A percentile compares a stretch with the other conserved stretches of the same genome.
Evolutionary conservation across 345 rosid genomes (phyloP).

Genomic region (Lepidium didymum): DNA sequence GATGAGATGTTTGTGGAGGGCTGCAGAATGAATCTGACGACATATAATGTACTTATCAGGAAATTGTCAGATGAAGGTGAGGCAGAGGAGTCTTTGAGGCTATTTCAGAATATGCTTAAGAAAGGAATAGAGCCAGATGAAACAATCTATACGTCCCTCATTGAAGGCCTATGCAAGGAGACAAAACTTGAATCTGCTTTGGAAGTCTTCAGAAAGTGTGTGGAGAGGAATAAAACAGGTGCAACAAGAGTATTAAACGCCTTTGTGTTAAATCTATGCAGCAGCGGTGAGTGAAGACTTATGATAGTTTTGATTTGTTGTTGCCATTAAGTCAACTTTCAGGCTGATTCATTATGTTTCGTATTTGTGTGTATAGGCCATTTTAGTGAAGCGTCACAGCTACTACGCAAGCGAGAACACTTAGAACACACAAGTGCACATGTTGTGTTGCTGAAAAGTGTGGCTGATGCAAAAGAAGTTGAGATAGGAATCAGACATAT

Average conservation of each 20-base stretch:
- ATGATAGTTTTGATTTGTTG: neutral
- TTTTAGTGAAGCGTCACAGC: constrained; percentile 38
- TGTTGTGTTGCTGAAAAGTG: constrained; percentile 45
- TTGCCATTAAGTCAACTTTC: neutral
- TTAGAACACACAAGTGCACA: constrained; percentile 39
- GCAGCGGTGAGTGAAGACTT: constrained; percentile 35
- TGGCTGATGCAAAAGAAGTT: constrained; percentile 52
- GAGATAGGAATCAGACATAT: constrained; percentile 46
- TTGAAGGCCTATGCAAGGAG: constrained; percentile 65
- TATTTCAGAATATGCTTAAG: constrained; percentile 62
- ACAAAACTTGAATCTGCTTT: constrained; percentile 48
- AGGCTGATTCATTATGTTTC: neutral
- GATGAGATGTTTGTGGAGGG: constrained; percentile 86
- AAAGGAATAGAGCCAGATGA: constrained; percentile 59
- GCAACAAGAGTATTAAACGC: constrained; percentile 36
- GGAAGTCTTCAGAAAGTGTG: constrained; percentile 43
- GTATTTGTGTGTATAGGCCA: constrained; percentile 33
- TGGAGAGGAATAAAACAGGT: constrained; percentile 37
- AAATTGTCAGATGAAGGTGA: constrained; percentile 65
- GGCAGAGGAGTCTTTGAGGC: constrained; percentile 59
- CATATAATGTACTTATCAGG: constrained; percentile 57
- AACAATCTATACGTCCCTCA: constrained; percentile 45
- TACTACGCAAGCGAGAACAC: constrained; percentile 37
- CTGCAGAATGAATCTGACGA: constrained; percentile 53
- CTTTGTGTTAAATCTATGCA: constrained; percentile 46